Percentiles rank a stretch among this genome's conserved stretches.
Evolutionary conservation across 2,329 filamentous ascomycete species (phyloP).

Genomic region (Zasmidium angulare): DNA sequence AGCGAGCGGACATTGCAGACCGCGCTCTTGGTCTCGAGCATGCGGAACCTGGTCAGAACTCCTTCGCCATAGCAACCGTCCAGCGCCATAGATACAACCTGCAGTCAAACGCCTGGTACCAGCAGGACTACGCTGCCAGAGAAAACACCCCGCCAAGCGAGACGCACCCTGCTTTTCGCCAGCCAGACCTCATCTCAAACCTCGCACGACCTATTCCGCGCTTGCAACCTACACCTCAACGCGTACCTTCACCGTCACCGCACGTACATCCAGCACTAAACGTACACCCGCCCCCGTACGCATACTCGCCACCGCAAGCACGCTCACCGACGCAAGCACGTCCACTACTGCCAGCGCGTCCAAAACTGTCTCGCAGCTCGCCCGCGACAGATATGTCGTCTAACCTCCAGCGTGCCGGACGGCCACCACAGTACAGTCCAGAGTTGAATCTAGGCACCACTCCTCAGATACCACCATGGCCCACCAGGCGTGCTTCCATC

Average conservation of each 20-base stretch:
- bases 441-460: constrained; percentile 28
- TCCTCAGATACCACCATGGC: constrained; percentile 25
- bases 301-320: too few relatives aligned
- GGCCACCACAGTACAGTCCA: constrained; percentile 13
- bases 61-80: constrained; percentile 28
- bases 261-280: not conserved
- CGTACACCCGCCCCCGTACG: too few relatives aligned
- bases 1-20: not conserved
- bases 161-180: constrained; percentile 29
- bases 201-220: not conserved
- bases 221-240: not conserved
- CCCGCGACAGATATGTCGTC: constrained; percentile 29
- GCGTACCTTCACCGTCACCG: not conserved
- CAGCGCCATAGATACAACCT: constrained; percentile 26
- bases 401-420: constrained; percentile 25
- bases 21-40: not conserved
- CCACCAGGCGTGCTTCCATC: constrained; percentile 41
- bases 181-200: not conserved
- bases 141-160: constrained; percentile 1
- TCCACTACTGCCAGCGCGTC: too few relatives aligned
- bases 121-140: constrained; percentile 18
- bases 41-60: constrained; percentile 27
- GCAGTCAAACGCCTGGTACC: constrained; percentile 36
- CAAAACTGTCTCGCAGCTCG: constrained; percentile 21
- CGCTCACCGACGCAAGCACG: too few relatives aligned